Evolutionary conservation across 441 rosid genomes (phyloP).

Genomic region (Pelargonium australe): DNA sequence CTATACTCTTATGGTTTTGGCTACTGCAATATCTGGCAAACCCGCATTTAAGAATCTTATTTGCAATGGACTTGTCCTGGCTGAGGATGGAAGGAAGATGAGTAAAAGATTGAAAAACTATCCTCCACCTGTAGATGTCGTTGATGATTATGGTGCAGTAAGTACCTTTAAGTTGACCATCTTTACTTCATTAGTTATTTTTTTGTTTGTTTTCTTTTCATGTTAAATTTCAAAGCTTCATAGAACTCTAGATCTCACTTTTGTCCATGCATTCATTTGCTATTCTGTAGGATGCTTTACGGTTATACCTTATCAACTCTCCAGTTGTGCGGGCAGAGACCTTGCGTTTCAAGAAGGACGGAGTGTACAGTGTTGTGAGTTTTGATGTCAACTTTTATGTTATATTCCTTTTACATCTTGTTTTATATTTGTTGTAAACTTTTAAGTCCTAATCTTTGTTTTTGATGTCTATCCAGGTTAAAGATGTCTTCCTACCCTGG

Average conservation of each 20-base stretch:
- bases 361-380: conserved; percentile 94
- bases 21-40: conserved; percentile 88
- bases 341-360: conserved; percentile 84
- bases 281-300: conserved; percentile 71
- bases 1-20: conserved; percentile 94
- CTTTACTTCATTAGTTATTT: neutral
- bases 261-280: conserved; percentile 14
- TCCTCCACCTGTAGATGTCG: conserved; percentile 86
- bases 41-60: conserved; percentile 91
- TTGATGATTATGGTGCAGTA: conserved; percentile 93
- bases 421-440: neutral
- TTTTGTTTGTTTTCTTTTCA: conserved; percentile 2
- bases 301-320: conserved; percentile 90
- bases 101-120: conserved; percentile 80
- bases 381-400: conserved; percentile 7
- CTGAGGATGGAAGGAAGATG: conserved; percentile 99
- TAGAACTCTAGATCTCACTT: conserved; percentile 8
- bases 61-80: conserved; percentile 97
- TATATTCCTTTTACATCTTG: neutral
- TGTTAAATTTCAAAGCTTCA: neutral
- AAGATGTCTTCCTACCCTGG: conserved; percentile 99
- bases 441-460: conserved; percentile 12
- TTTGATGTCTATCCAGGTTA: conserved; percentile 52
- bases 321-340: conserved; percentile 98
- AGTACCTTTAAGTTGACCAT: conserved; percentile 22